These are phyloP conservation scores for Populus hybrid DNA, from an alignment of 441 rosid species.

Conservation along the genomic window DNA sequence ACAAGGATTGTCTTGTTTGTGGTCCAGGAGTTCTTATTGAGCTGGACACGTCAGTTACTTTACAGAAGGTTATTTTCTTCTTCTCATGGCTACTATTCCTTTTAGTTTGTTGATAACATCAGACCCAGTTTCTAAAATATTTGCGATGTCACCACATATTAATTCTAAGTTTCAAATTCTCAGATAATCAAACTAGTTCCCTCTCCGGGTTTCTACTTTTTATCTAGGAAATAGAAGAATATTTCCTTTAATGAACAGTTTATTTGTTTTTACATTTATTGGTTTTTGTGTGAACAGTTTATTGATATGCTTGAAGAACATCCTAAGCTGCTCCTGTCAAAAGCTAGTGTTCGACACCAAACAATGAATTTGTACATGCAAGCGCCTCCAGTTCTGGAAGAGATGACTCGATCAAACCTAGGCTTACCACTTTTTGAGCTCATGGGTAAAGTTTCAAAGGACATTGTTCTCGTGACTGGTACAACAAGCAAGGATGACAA, in stretches of 20 bases:
- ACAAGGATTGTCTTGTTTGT: constrained; percentile 84
- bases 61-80: constrained; percentile 59
- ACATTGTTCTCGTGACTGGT: constrained; percentile 66
- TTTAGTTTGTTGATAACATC: neutral
- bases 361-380: constrained; percentile 83
- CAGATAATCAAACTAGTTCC: neutral
- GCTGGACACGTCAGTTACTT: constrained; percentile 63
- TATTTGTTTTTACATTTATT: neutral
- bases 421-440: constrained; percentile 60
- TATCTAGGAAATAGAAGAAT: neutral
- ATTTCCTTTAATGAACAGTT: neutral
- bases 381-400: constrained; percentile 91
- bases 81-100: constrained; percentile 2
- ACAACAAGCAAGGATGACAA: constrained; percentile 42
- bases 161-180: neutral
- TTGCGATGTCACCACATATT: neutral
- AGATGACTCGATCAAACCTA: constrained; percentile 77
- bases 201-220: neutral
- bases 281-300: constrained; percentile 45
- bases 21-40: constrained; percentile 90
- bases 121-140: neutral
- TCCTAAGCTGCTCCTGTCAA: constrained; percentile 67
- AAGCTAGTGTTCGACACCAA: constrained; percentile 59
- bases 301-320: constrained; percentile 72
- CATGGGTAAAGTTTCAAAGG: constrained; percentile 64